Percentiles rank a stretch among this genome's conserved stretches.
These are phyloP conservation scores for Phytophthora meadii DNA, from an alignment of 352 stramenopile species.

Conservation along the genomic window DNA sequence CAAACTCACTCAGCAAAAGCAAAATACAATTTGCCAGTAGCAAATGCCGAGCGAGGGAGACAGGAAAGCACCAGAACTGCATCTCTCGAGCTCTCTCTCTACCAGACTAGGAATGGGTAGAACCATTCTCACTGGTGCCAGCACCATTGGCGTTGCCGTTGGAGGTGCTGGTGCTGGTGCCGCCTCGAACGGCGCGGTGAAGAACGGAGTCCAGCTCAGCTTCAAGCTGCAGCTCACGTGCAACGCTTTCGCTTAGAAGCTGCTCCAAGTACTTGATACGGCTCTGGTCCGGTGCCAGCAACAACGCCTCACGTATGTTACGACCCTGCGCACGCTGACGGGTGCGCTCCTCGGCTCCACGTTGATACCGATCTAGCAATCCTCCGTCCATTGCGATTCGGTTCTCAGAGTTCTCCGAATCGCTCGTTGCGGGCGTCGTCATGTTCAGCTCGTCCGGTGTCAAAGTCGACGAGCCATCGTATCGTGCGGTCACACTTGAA, in stretches of 20 bases:
- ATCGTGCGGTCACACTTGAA: conserved; percentile 39
- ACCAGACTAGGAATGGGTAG: conserved; percentile 22
- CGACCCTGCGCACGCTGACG: conserved; percentile 79
- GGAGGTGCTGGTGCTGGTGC: conserved; percentile 3
- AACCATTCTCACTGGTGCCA: conserved; percentile 34
- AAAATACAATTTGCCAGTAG: conserved; percentile 39
- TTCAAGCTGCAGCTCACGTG: conserved; percentile 84
- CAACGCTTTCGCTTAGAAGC: conserved; percentile 82
- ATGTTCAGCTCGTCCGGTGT: conserved; percentile 41
- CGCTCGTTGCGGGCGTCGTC: conserved; percentile 32
- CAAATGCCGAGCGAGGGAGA: conserved; percentile 17
- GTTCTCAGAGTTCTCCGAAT: conserved; percentile 32
- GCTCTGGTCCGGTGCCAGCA: conserved; percentile 78
- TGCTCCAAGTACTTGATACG: conserved; percentile 91
- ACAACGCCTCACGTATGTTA: conserved; percentile 80
- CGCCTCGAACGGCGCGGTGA: conserved; percentile 34
- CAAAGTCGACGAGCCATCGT: conserved; percentile 41
- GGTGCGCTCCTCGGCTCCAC: conserved; percentile 73
- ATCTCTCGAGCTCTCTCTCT: conserved; percentile 24
- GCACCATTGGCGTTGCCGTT: conserved; percentile 17
- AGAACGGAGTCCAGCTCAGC: conserved; percentile 78
- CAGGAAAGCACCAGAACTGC: conserved; percentile 19
- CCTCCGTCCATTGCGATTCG: conserved; percentile 51
- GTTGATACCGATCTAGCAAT: conserved; percentile 61
- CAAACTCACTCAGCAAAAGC: conserved; percentile 46